phyloP scores from a whole-genome alignment of 2,329 filamentous ascomycete genomes.

The Aspergillus flavus region DNA sequence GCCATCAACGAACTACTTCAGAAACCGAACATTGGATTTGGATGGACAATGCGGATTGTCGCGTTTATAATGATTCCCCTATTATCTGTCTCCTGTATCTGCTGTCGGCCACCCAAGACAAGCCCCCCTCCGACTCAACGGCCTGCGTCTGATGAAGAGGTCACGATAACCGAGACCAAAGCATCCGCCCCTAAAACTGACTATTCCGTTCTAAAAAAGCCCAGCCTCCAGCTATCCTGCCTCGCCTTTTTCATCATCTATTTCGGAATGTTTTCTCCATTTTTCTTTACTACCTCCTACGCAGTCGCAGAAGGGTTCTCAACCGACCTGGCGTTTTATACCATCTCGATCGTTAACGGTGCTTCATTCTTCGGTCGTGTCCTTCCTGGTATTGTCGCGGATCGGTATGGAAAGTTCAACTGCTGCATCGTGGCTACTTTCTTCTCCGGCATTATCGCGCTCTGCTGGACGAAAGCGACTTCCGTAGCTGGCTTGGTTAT shows the following conservation, averaged over 20 bases:
- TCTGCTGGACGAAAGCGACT: slow-evolving; percentile 50
- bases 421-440: slow-evolving; percentile 32
- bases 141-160: not conserved
- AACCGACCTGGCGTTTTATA: slow-evolving; percentile 39
- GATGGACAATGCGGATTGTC: slow-evolving; percentile 43
- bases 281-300: slow-evolving; percentile 42
- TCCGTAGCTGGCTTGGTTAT: slow-evolving; percentile 48
- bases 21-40: slow-evolving; percentile 29
- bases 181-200: slow-evolving; percentile 5
- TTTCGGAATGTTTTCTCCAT: slow-evolving; percentile 44
- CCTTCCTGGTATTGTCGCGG: slow-evolving; percentile 39
- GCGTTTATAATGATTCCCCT: slow-evolving; percentile 47
- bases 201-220: slow-evolving; percentile 28
- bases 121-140: slow-evolving; percentile 1
- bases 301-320: slow-evolving; percentile 31
- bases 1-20: slow-evolving; percentile 33
- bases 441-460: slow-evolving; percentile 42
- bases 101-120: slow-evolving; percentile 14
- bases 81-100: slow-evolving; percentile 32
- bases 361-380: slow-evolving; percentile 42
- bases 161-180: not conserved
- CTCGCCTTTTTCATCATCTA: slow-evolving; percentile 40
- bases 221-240: slow-evolving; percentile 29
- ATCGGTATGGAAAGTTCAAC: slow-evolving; percentile 38
- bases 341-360: slow-evolving; percentile 42